Percentiles rank a stretch among this genome's conserved stretches.
Conservation (phyloP, 2,329 filamentous ascomycete genomes). For the Magnaporthiopsis rhizophila region DNA sequence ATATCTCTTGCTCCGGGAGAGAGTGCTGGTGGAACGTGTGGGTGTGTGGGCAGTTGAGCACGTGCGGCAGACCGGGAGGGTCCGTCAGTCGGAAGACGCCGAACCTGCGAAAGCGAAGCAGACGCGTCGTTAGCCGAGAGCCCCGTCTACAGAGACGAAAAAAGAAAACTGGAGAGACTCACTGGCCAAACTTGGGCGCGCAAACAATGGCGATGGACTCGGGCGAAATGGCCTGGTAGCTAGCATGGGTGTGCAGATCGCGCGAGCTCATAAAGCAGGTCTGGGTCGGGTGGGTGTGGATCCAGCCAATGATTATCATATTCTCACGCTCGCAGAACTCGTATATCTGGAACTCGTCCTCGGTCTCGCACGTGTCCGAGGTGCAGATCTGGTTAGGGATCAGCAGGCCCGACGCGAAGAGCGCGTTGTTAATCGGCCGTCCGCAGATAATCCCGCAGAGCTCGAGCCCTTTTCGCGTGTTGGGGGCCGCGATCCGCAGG, state of each 20-base stretch:
- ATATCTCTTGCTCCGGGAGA: conserved; percentile 53
- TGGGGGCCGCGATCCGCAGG: conserved; percentile 62
- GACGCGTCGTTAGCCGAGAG: background rate
- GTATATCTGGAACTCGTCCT: conserved; percentile 76
- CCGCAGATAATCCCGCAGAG: conserved; percentile 94
- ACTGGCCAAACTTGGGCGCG: conserved; percentile 73
- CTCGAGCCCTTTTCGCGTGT: conserved; percentile 77
- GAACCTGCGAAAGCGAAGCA: conserved; percentile 44
- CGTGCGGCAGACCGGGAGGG: conserved; percentile 80
- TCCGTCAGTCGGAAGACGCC: conserved; percentile 91
- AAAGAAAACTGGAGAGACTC: conserved; percentile 26
- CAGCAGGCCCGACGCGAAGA: conserved; percentile 82
- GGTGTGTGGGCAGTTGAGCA: conserved; percentile 68
- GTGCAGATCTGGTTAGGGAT: conserved; percentile 89
- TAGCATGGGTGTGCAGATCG: conserved; percentile 87
- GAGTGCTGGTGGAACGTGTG: conserved; percentile 76
- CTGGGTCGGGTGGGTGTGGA: conserved; percentile 94
- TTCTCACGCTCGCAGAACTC: conserved; percentile 84
- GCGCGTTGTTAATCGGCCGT: conserved; percentile 81
- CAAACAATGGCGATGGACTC: conserved; percentile 97
- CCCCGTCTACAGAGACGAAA: background rate
- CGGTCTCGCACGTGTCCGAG: conserved; percentile 88
- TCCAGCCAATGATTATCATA: conserved; percentile 87
- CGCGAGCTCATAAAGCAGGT: conserved; percentile 96
- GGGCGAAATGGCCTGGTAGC: conserved; percentile 92